These are phyloP conservation scores for Solanum sejunctum DNA, from an alignment of 257 asterid genomes.

Conservation along the genomic window DNA sequence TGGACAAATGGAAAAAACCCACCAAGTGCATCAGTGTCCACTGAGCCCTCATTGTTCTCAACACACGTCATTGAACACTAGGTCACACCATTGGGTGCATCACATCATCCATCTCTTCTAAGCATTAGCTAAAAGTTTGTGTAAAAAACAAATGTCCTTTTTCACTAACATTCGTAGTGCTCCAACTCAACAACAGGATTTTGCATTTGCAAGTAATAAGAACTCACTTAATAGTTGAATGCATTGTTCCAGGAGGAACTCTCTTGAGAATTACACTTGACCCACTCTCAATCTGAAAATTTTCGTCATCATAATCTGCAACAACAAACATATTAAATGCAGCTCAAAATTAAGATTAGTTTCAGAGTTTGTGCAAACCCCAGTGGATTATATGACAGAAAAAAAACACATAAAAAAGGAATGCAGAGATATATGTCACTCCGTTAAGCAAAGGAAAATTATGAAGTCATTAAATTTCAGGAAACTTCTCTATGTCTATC, in stretches of 20 bases:
- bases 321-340: not conserved
- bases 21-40: too few species aligned
- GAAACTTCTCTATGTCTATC: not conserved
- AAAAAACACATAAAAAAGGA: not conserved
- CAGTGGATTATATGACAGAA: not conserved
- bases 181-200: not conserved
- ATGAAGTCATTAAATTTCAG: not conserved
- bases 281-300: constrained; percentile 51
- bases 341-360: not conserved
- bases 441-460: not conserved
- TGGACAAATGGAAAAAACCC: too few species aligned
- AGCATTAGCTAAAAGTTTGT: too few species aligned
- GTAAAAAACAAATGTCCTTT: too few species aligned
- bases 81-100: too few species aligned
- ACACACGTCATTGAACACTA: too few species aligned
- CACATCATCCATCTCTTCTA: too few species aligned
- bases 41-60: too few species aligned
- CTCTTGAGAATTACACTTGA: constrained; percentile 69
- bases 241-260: constrained; percentile 48
- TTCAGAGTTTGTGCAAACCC: not conserved
- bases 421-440: not conserved
- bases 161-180: not conserved
- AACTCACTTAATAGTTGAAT: constrained; percentile 32
- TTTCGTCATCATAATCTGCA: constrained; percentile 50
- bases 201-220: not conserved